phyloP scores from a whole-genome alignment of 441 rosid genomes.

The Erysimum cheiri region DNA sequence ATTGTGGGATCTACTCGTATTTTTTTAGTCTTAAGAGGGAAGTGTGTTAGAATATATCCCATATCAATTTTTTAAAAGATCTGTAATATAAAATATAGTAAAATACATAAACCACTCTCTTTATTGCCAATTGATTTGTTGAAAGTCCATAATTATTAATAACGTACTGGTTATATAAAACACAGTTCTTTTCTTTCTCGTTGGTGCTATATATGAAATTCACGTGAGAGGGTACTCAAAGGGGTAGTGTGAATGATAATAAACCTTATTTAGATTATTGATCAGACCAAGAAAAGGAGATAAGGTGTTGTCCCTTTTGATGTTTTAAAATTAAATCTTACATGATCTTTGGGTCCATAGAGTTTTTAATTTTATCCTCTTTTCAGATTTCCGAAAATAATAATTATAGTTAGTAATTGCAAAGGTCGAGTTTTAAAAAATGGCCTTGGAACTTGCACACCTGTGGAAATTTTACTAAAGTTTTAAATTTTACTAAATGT shows the following conservation, averaged over 20 bases:
- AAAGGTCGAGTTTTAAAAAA: slow-evolving; percentile 29
- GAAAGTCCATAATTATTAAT: too few relatives aligned
- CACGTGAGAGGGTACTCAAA: slow-evolving; percentile 30
- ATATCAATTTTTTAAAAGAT: too few relatives aligned
- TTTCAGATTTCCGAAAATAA: slow-evolving; percentile 27
- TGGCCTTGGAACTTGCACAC: slow-evolving; percentile 45
- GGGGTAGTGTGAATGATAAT: slow-evolving; percentile 22
- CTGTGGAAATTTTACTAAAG: slow-evolving; percentile 38
- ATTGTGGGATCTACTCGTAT: too few relatives aligned
- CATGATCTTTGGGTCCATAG: slow-evolving; percentile 39
- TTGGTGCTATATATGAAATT: slow-evolving; percentile 17
- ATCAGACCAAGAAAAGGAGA: slow-evolving; percentile 36
- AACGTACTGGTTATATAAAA: neutral
- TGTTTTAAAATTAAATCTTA: slow-evolving; percentile 30
- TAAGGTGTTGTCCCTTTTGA: slow-evolving; percentile 40
- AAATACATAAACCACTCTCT: too few relatives aligned
- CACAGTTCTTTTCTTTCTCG: neutral
- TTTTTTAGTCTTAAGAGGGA: too few relatives aligned
- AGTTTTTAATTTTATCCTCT: slow-evolving; percentile 20
- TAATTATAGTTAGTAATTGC: slow-evolving; percentile 24
- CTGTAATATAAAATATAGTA: too few relatives aligned
- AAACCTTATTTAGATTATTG: slow-evolving; percentile 34
- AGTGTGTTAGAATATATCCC: too few relatives aligned
- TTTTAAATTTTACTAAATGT: slow-evolving; percentile 37
- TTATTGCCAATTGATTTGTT: too few relatives aligned